Evolutionary conservation across 2,329 filamentous ascomycete species (phyloP).

Genomic region (Coniochaeta sp.): DNA sequence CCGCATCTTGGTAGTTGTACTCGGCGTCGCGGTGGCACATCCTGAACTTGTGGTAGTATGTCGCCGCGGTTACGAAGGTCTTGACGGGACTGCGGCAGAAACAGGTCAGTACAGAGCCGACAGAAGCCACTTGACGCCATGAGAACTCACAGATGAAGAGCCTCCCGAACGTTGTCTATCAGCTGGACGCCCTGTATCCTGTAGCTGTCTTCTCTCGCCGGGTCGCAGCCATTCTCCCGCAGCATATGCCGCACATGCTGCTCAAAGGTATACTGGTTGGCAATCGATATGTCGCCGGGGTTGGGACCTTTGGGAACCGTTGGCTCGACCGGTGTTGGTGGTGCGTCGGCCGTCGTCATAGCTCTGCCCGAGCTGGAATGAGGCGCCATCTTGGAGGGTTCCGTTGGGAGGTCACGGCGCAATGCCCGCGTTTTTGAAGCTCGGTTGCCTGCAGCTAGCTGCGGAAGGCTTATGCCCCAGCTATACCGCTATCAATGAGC

Average conservation of each 20-base stretch:
- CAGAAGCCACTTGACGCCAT: no score
- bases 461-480: no score
- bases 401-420: neutral
- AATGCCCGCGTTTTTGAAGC: neutral
- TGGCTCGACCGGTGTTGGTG: neutral
- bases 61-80: constrained; percentile 85
- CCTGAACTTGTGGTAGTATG: constrained; percentile 91
- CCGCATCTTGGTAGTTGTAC: constrained; percentile 81
- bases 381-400: neutral
- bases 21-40: constrained; percentile 78
- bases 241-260: constrained; percentile 70
- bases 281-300: constrained; percentile 39
- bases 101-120: no score
- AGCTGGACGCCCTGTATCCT: constrained; percentile 81
- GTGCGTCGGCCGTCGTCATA: neutral
- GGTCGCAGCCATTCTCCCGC: constrained; percentile 60
- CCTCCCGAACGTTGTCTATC: constrained; percentile 77
- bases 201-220: constrained; percentile 71
- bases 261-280: constrained; percentile 72
- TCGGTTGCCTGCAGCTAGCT: no score
- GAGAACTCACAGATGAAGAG: constrained; percentile 64
- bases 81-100: constrained; percentile 61
- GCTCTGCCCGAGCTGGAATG: constrained; percentile 2
- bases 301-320: neutral
- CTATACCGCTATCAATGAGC: no score